Percentiles rank a stretch among this genome's conserved stretches.
Conservation (phyloP, 139 green algal genomes). For the Tetradesmus obliquus region DNA sequence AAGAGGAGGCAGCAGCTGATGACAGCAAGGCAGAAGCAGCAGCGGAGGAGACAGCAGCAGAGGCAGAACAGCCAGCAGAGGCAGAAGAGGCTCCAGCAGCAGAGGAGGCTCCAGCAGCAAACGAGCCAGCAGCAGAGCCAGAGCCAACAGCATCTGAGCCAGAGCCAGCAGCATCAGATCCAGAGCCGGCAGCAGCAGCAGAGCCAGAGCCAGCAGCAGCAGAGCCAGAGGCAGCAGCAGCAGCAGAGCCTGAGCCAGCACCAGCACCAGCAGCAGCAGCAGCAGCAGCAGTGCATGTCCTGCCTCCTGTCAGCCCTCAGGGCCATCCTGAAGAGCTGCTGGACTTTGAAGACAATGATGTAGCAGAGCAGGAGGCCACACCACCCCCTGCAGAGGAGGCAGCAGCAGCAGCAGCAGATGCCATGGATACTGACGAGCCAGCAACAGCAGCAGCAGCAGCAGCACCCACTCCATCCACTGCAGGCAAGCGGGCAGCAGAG, state of each 20-base stretch:
- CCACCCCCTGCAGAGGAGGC: constrained; percentile 18
- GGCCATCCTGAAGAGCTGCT: constrained; percentile 9
- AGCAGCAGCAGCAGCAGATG: not conserved
- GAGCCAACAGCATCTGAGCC: not conserved
- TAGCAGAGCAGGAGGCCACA: constrained; percentile 14
- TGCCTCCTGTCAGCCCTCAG: not conserved
- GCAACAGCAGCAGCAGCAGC: not conserved
- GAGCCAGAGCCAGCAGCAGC: not conserved
- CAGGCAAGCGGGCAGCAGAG: constrained; percentile 1
- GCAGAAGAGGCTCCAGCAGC: not conserved
- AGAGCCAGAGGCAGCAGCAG: not conserved
- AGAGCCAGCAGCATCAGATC: not conserved
- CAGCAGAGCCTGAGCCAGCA: not conserved
- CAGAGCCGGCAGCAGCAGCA: not conserved
- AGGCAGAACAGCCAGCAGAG: not conserved
- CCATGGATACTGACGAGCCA: not conserved
- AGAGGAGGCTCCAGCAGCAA: not conserved
- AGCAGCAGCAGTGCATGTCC: constrained; percentile 4
- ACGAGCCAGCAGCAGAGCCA: not conserved
- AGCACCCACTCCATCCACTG: not conserved
- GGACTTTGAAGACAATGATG: constrained; percentile 34
- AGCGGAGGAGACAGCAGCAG: constrained; percentile 3
- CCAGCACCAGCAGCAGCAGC: not conserved
- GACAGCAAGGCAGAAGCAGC: constrained; percentile 1
- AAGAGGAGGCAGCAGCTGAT: not conserved